Evolutionary conservation across 1,139 yeast species (phyloP), one percentile per base, ranked within the genome.

Genomic region (Spathaspora jeffriesii): DNA sequence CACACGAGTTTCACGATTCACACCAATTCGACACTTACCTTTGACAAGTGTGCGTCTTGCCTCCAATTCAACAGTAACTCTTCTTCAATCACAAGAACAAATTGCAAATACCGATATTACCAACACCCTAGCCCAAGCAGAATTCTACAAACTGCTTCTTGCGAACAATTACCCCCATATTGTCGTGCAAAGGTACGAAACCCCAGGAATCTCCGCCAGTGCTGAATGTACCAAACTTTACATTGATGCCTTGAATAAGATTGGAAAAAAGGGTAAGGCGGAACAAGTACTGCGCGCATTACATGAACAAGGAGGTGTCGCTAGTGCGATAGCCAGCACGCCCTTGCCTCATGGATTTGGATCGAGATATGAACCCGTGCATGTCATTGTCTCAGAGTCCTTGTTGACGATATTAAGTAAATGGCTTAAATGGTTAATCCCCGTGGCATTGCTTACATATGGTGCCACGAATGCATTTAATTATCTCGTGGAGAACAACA

Each of bases 371-470:
- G 91, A 85, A 50, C 99, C 99, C 1, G 80, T 93, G 34, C 97
- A 93, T 67, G 98, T 93, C 20, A 80, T 93, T 31, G 90, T 93
- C 18, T 84, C 93, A 18, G 97, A 92, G 62, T 82, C 96, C 30
- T 81, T 88, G 3, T 76, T 88, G 65, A 82, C 91, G 3, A 78
- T 90, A 41, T 67, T 90, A 43, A 82, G 96, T 48, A 86, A 88
- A 63, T 91, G 97, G 96, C 76, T 91, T 53, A 88, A 89, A 65
- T 90, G 96, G 95, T 68, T 90, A 47, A 77, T 91, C 37, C 93
- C 96, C 3, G 77, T 92, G 58, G 96, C 93, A 10, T 74, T 81
- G 55, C 66, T 78, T 53, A 81, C 85, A 22, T 86, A 86, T 65
- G 90, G 93, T 58, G 89, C 87, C 17, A 79, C 91, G 52, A 81